Conservation (phyloP, 2,329 filamentous ascomycete genomes). For the Stemphylium lycopersici region DNA sequence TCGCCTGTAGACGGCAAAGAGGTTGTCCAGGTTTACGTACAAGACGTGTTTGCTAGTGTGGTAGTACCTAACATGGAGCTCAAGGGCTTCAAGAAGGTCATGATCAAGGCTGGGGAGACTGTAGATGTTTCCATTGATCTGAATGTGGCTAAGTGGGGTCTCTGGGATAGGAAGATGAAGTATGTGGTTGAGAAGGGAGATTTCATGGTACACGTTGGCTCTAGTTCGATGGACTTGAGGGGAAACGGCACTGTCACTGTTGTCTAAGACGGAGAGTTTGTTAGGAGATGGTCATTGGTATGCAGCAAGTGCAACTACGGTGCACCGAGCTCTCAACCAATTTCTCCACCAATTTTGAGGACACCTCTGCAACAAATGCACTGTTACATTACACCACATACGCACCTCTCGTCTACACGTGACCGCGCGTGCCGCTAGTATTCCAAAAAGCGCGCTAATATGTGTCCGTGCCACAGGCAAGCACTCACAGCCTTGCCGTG, state of each 20-base stretch:
- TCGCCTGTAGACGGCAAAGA: conserved; percentile 64
- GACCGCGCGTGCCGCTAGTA: too few species aligned
- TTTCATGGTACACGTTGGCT: conserved; percentile 67
- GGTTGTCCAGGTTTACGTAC: conserved; percentile 72
- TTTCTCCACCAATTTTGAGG: background rate
- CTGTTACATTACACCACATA: background rate
- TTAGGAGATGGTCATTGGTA: too few species aligned
- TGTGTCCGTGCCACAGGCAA: too few species aligned
- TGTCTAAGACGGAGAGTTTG: too few species aligned
- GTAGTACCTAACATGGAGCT: conserved; percentile 69
- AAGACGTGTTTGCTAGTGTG: conserved; percentile 66
- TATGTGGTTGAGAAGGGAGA: conserved; percentile 77
- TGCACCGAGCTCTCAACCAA: too few species aligned
- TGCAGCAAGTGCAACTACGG: too few species aligned
- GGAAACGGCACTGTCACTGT: conserved; percentile 64
- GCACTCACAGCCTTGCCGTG: too few species aligned
- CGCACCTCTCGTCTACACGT: too few species aligned
- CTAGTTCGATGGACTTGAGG: conserved; percentile 63
- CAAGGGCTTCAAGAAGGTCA: conserved; percentile 71
- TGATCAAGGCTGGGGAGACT: conserved; percentile 65
- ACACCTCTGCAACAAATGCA: too few species aligned
- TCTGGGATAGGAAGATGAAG: conserved; percentile 67
- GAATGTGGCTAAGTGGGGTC: conserved; percentile 57
- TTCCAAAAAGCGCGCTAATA: too few species aligned
- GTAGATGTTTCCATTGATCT: conserved; percentile 60